Base-by-base conservation (phyloP, 768 basidiomycete genomes). In the Tulasnella sp. region DNA sequence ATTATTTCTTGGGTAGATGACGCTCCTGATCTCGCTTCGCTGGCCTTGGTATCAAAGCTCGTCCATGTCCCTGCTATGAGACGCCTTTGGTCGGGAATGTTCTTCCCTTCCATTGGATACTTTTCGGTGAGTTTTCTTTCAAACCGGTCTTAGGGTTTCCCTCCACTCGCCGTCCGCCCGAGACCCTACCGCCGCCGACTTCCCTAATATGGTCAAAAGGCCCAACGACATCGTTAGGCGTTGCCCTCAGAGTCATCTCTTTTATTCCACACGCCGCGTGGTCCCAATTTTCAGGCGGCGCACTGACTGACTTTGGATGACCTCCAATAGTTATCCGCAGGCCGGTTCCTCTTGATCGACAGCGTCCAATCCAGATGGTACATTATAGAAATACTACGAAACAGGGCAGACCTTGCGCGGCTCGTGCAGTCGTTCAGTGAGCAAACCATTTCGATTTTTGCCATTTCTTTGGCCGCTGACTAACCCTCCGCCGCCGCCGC, bases 91-190 rank as follows among this genome's bases (percentile, higher is more conserved):
- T 76, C 75, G 25, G 75, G 75, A 29, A 37, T 69, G 67, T 76
- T 76, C 75, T 76, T 76, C 52, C 75, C 75, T 29, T 40, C 75
- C 36, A 76, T 76, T 45, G 75, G 67, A 14, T 68, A 76, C 67
- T 40, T 76, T 25, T 69, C 69, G 39, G 75, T 76, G 67, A 25
- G 75, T 70, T 14, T 37, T 54, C 40, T 75, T n/a, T n/a, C n/a
- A n/a, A n/a, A n/a, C 69, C 69, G 69, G 69, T 70, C 19, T 70
- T 71, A 45, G 38, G 69, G 69, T 39, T 71, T 39, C 36, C 31
- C 58, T 25, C 22, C 58, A 25, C 25, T 31, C 12, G 22, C 31
- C 58, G 25, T 34, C 31, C 58, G 25, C 58, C 58, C 25, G 31
- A 64, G 31, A 64, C 58, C 58, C 29, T 25, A 19, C 58, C 58